phyloP scores from a whole-genome alignment of 176 grass and related monocot genomes.

The Cocos nucifera region DNA sequence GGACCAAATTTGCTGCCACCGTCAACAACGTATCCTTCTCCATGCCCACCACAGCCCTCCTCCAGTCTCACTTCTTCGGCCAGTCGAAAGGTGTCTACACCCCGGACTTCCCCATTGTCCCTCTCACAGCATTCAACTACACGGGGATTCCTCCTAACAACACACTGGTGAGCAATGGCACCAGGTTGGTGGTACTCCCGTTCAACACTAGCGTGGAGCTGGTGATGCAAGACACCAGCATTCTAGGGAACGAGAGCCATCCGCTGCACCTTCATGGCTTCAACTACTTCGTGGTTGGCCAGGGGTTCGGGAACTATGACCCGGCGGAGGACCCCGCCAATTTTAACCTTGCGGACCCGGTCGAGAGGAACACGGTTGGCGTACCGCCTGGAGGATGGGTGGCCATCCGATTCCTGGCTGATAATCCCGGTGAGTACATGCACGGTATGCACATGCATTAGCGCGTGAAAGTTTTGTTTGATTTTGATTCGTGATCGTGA shows the following conservation, averaged over 20 bases:
- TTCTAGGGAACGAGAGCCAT: no score
- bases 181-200: no score
- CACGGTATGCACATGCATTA: background rate
- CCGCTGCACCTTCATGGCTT: background rate
- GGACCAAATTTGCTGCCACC: background rate
- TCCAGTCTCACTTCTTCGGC: no score
- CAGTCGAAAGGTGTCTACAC: no score
- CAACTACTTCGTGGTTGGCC: background rate
- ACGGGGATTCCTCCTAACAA: no score
- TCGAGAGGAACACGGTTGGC: background rate
- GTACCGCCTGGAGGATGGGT: background rate
- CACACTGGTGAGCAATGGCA: no score
- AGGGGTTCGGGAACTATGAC: background rate
- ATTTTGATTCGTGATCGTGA: background rate
- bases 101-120: no score
- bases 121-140: no score
- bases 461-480: no score
- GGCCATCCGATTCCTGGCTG: background rate
- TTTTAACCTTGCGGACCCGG: background rate
- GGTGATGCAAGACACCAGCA: no score
- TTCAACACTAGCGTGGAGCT: no score
- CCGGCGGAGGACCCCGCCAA: background rate
- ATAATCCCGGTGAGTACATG: background rate
- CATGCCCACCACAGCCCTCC: no score
- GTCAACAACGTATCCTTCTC: background rate